Conservation (phyloP, 1,284 basidiomycete genomes). For the Nidula niveotomentosa region DNA sequence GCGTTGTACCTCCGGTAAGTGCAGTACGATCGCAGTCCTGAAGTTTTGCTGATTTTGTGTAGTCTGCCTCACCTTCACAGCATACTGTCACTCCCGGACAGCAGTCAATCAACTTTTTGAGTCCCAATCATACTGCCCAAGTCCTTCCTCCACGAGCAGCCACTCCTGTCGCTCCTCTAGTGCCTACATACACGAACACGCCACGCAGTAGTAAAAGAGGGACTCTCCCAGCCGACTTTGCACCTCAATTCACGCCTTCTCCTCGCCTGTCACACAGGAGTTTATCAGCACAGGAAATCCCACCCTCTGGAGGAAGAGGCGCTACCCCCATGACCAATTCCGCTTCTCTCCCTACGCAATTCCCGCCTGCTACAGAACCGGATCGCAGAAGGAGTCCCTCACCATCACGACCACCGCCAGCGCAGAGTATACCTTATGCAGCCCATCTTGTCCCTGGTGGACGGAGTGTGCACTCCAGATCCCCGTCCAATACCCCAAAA, state of each 20-base stretch:
- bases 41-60: background rate
- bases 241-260: background rate
- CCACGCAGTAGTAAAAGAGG: background rate
- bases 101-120: background rate
- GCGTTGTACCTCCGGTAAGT: slow-evolving; percentile 5
- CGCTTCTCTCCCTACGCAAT: background rate
- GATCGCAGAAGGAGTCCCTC: background rate
- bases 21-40: background rate
- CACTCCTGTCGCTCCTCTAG: background rate
- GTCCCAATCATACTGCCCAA: background rate
- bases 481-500: slow-evolving; percentile 1
- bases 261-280: background rate
- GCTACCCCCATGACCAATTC: background rate
- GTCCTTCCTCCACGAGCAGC: background rate
- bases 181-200: background rate
- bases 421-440: background rate
- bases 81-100: background rate
- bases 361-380: background rate
- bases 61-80: background rate
- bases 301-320: background rate
- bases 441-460: background rate
- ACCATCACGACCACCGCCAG: background rate
- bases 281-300: background rate
- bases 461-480: background rate
- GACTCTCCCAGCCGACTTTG: background rate